These are phyloP conservation scores for Trichoderma arundinaceum DNA, from an alignment of 2,329 filamentous ascomycete genomes.

Conservation along the genomic window DNA sequence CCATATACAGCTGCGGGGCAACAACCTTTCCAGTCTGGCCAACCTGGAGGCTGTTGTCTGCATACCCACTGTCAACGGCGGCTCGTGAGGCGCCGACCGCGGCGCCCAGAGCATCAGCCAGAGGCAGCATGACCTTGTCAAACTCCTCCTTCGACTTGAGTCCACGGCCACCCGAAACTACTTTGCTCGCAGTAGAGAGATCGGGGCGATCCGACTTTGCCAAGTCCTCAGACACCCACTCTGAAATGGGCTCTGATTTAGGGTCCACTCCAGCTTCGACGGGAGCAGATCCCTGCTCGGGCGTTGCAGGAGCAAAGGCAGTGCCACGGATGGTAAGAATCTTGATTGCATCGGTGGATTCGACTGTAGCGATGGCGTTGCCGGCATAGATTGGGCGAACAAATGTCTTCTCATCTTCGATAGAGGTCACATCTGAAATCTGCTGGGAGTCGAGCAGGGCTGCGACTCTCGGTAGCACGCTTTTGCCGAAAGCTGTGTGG, in stretches of 20 bases:
- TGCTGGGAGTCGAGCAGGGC: constrained; percentile 92
- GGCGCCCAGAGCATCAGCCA: constrained; percentile 92
- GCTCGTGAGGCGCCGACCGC: constrained; percentile 94
- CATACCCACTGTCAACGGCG: constrained; percentile 95
- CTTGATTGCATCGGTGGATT: constrained; percentile 85
- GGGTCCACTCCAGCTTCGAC: constrained; percentile 85
- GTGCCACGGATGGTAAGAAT: constrained; percentile 92
- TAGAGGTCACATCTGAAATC: constrained; percentile 85
- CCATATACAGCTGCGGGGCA: constrained; percentile 92
- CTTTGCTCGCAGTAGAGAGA: constrained; percentile 82
- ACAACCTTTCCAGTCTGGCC: constrained; percentile 99
- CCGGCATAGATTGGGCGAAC: constrained; percentile 97
- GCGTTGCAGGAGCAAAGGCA: constrained; percentile 78
- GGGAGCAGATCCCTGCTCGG: constrained; percentile 73
- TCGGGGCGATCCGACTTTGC: constrained; percentile 94
- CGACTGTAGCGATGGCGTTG: constrained; percentile 94
- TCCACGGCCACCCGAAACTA: constrained; percentile 92
- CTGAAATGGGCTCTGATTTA: constrained; percentile 72
- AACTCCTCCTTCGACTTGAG: constrained; percentile 99
- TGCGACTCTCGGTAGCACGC: constrained; percentile 86
- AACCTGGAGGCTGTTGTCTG: constrained; percentile 97
- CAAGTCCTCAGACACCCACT: constrained; percentile 94
- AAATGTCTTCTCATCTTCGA: constrained; percentile 92
- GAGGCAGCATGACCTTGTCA: constrained; percentile 86
- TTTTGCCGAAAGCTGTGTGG: constrained; percentile 97